phyloP scores from a whole-genome alignment of 2,329 filamentous ascomycete species.

The Fusarium torulosum region DNA sequence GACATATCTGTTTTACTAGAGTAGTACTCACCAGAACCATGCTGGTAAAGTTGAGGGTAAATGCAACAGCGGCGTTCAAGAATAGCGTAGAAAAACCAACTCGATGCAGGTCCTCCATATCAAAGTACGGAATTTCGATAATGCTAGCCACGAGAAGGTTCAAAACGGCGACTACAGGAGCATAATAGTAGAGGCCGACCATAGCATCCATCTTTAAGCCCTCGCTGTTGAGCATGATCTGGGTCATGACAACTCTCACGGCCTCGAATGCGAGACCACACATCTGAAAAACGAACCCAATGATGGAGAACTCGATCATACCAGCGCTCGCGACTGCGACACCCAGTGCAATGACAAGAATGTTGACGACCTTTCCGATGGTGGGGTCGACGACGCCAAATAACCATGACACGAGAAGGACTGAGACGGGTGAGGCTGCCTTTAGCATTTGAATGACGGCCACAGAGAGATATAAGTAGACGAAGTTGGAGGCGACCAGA shows the following conservation, averaged over 20 bases:
- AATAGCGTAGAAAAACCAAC: background rate
- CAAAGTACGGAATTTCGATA: conserved; percentile 16
- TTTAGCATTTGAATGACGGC: conserved; percentile 30
- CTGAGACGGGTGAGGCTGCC: conserved; percentile 9
- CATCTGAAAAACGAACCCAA: conserved; percentile 13
- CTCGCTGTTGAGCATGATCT: conserved; percentile 34
- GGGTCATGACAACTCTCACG: conserved; percentile 29
- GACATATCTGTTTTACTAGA: rapidly evolving
- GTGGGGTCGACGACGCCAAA: conserved; percentile 16
- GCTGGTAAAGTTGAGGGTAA: conserved; percentile 11
- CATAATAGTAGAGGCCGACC: conserved; percentile 35
- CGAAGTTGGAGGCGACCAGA: conserved; percentile 21
- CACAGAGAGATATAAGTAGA: conserved; percentile 20
- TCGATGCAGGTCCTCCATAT: background rate
- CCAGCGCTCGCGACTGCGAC: conserved; percentile 15
- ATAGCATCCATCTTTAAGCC: conserved; percentile 34
- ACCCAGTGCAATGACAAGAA: conserved; percentile 3
- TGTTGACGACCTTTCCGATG: conserved; percentile 1
- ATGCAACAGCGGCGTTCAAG: conserved; percentile 23
- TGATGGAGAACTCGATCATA: conserved; percentile 9
- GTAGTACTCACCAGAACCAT: conserved; percentile 15
- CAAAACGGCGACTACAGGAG: conserved; percentile 16
- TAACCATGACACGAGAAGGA: conserved; percentile 13
- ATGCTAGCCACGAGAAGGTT: conserved; percentile 6
- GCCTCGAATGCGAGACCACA: conserved; percentile 25